phyloP scores from a whole-genome alignment of 164 flowering plant genomes.

The Liriodendron chinense region DNA sequence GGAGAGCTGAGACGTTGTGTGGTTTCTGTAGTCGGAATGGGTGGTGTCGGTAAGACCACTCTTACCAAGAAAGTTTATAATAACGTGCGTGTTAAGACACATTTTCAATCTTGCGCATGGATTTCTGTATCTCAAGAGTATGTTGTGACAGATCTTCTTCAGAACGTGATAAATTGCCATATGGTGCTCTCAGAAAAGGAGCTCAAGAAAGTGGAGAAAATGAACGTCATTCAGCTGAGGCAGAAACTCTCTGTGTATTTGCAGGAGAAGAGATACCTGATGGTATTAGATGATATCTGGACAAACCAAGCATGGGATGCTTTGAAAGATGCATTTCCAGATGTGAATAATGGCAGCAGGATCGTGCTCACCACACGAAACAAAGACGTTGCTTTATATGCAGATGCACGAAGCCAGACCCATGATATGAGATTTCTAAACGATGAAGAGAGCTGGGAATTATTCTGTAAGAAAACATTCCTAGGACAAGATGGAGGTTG shows the following conservation, averaged over 20 bases:
- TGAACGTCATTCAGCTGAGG: constrained; percentile 25
- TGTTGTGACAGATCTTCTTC: background rate
- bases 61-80: constrained; percentile 15
- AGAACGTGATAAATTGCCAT: background rate
- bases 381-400: constrained; percentile 18
- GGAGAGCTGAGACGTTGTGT: constrained; percentile 3
- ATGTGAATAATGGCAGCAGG: constrained; percentile 21
- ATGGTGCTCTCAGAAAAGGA: too few species aligned
- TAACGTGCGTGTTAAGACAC: background rate
- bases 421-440: background rate
- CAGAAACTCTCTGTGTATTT: constrained; percentile 7
- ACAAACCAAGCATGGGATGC: constrained; percentile 21
- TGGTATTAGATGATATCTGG: constrained; percentile 47
- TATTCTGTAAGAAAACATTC: background rate
- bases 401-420: background rate
- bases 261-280: constrained; percentile 10
- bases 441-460: background rate
- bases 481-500: background rate
- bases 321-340: constrained; percentile 27
- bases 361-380: constrained; percentile 36
- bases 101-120: constrained; percentile 19
- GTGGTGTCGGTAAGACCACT: constrained; percentile 18
- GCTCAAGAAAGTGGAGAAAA: constrained; percentile 9
- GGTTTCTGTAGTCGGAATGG: constrained; percentile 13
- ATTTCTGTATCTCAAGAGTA: constrained; percentile 8